Conservation (phyloP, 257 asterid genomes). For the Nicotiana obtusifolia region DNA sequence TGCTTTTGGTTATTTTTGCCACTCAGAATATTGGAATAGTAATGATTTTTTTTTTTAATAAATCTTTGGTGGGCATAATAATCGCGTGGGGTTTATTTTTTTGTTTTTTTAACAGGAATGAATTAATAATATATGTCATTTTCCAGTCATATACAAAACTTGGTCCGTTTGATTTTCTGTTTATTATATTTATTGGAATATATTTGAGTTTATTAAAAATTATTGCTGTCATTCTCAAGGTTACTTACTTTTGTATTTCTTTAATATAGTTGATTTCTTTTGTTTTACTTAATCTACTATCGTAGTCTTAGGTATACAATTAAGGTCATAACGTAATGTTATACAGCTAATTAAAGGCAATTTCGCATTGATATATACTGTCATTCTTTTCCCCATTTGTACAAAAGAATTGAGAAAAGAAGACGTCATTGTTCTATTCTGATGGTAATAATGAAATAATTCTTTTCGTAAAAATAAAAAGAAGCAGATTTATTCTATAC, state of each 20-base stretch:
- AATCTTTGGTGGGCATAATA: too few relatives aligned
- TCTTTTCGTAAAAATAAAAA: too few relatives aligned
- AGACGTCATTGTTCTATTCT: too few relatives aligned
- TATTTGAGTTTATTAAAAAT: too few relatives aligned
- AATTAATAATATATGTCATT: too few relatives aligned
- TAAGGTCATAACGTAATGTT: background rate
- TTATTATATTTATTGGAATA: background rate
- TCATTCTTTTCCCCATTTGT: background rate
- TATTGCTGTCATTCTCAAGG: background rate
- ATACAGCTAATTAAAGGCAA: slow-evolving; percentile 2
- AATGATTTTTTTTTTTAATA: too few relatives aligned
- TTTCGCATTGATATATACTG: background rate
- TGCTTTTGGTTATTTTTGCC: background rate
- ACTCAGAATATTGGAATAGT: background rate
- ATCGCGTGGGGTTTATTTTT: too few relatives aligned
- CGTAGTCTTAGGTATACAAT: background rate
- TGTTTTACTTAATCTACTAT: background rate
- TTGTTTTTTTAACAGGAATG: too few relatives aligned
- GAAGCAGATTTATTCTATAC: too few relatives aligned
- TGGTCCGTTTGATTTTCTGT: too few relatives aligned
- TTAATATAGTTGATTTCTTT: background rate
- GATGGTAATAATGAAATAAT: too few relatives aligned
- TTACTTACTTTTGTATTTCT: background rate
- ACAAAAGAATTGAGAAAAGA: background rate
- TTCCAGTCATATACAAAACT: too few relatives aligned